Base-by-base conservation (phyloP, 768 basidiomycete species). In the Boletus insuetus region DNA sequence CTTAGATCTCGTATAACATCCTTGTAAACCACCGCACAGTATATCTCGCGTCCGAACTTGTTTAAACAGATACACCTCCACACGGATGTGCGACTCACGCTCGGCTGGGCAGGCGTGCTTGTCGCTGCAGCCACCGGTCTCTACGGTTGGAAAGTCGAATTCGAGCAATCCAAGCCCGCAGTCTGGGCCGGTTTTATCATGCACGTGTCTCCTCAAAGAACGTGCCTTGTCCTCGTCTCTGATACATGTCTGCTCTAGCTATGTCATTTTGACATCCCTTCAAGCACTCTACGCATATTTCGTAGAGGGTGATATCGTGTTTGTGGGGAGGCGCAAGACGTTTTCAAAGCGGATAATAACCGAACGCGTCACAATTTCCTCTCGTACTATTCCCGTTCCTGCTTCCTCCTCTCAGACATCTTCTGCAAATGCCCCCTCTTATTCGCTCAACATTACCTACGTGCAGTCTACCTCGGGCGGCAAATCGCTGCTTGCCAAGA, bases 271-370 rank as follows among this genome's bases (percentile, higher is more conserved):
- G 58, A 91, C 89, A 3, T 68, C 80, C 26, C 66, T 85, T 12
- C 88, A 93, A 70, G 82, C 88, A 13, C 74, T 91, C 32, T 96
- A 96, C 65, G 81, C 87, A n/a, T 91, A 89, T 67, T 90, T 91
- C 59, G 72, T 95, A 53, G 93, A 95, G 69, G 86, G 87, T 34
- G 80, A 89, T 55, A 86, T 83, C 49, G 84, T 96, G 56, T 98
- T 93, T 67, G 84, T 89, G 24, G 94, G 94, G 35, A 91, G 88
- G 68, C 84, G 94, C 59, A 94, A 95, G 73, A 88, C 90, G 16
- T 84, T 96, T 58, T 89, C 90, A 16, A 93, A 91, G 70, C 69
- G 95, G 88, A 96, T 97, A 66, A 86, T 95, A 45, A 93, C 91
- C 3, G 94, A 98, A 68, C 85, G 87, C 59, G 82, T 98, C 73